Percentiles rank a stretch among this genome's conserved stretches.
These are phyloP conservation scores for Penicillium sp. DNA, from an alignment of 2,329 filamentous ascomycete species.

Conservation along the genomic window DNA sequence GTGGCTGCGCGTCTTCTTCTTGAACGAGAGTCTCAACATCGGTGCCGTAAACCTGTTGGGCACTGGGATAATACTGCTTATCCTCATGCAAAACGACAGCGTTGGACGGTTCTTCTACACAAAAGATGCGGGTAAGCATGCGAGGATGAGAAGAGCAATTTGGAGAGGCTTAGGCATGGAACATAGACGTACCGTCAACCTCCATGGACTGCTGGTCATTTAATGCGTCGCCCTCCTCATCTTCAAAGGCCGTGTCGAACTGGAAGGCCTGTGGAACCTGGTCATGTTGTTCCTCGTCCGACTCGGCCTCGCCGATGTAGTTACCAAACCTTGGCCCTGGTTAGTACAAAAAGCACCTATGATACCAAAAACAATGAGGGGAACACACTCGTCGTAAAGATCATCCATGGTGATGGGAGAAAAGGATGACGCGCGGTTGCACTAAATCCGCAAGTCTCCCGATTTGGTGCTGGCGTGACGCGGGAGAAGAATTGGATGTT, in stretches of 20 bases:
- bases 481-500: constrained; percentile 17
- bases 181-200: constrained; percentile 66
- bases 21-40: constrained; percentile 95
- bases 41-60: constrained; percentile 87
- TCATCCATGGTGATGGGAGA: constrained; percentile 69
- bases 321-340: constrained; percentile 74
- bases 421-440: constrained; percentile 3
- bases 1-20: constrained; percentile 92
- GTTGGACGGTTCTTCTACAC: constrained; percentile 83
- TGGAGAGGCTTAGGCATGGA: neutral
- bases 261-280: constrained; percentile 79
- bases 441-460: constrained; percentile 12
- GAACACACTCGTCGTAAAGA: constrained; percentile 82
- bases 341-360: constrained; percentile 5
- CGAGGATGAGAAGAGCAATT: neutral
- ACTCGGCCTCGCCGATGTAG: constrained; percentile 92
- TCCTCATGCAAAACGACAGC: constrained; percentile 98
- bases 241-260: constrained; percentile 66
- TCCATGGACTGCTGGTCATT: constrained; percentile 89
- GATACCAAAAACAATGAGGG: constrained; percentile 23
- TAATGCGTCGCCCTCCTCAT: constrained; percentile 56
- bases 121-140: constrained; percentile 35
- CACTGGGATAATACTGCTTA: constrained; percentile 99
- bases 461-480: constrained; percentile 20
- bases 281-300: constrained; percentile 77